A percentile compares a stretch with the other conserved stretches of the same genome.
Evolutionary conservation across 2,329 filamentous ascomycete genomes (phyloP).

Genomic region (Pyricularia sp.): DNA sequence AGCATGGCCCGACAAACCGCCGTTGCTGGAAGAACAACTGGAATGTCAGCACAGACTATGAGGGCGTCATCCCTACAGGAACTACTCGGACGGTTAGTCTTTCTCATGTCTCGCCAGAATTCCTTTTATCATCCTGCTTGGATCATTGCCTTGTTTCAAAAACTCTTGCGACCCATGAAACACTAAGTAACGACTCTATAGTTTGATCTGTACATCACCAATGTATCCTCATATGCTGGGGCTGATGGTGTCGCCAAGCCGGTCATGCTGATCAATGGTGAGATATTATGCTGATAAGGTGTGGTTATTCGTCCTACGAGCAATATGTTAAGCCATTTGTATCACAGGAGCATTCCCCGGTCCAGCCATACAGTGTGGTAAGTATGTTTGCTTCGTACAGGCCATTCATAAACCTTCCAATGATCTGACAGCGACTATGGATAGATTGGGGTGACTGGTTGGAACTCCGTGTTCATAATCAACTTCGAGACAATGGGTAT

Average conservation of each 20-base stretch:
- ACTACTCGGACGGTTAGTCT: conserved; percentile 15
- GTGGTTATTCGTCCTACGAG: neutral
- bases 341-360: conserved; percentile 1
- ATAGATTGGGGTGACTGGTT: conserved; percentile 40
- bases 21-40: conserved; percentile 21
- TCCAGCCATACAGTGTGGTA: conserved; percentile 1
- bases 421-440: conserved; percentile 24
- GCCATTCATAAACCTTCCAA: neutral
- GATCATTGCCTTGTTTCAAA: neutral
- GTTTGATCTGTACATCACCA: conserved; percentile 19
- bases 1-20: conserved; percentile 19
- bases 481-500: conserved; percentile 37
- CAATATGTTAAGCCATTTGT: neutral
- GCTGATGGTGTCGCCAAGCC: conserved; percentile 15
- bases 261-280: conserved; percentile 34
- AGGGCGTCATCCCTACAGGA: conserved; percentile 15
- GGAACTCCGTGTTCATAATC: conserved; percentile 56
- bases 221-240: conserved; percentile 12
- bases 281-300: neutral
- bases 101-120: neutral
- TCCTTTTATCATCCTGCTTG: neutral
- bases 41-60: conserved; percentile 21
- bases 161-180: neutral
- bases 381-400: neutral
- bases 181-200: conserved; percentile 6